Evolutionary conservation across 805 yeast species (phyloP).

Genomic region (Kodamaea restingae): DNA sequence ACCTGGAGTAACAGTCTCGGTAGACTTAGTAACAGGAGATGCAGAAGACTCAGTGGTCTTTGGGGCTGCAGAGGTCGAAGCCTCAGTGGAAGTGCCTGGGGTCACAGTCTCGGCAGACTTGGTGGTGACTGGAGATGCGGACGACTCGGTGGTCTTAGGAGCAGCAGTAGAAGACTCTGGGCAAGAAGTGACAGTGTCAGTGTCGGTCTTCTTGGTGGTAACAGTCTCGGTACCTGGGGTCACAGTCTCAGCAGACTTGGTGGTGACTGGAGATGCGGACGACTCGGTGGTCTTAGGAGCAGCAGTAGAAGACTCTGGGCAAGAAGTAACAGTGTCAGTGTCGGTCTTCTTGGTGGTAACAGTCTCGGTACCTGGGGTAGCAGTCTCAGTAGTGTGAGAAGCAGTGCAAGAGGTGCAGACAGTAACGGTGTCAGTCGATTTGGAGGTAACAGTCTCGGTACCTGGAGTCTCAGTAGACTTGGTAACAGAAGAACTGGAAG

Average conservation of each 20-base stretch:
- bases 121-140: slow-evolving; percentile 29
- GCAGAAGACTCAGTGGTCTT: no score
- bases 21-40: slow-evolving; percentile 8
- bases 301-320: slow-evolving; percentile 19
- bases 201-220: background rate
- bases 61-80: no score
- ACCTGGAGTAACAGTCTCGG: background rate
- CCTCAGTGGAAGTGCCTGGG: no score
- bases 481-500: slow-evolving; percentile 1
- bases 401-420: slow-evolving; percentile 19
- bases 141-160: no score
- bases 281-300: slow-evolving; percentile 20
- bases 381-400: slow-evolving; percentile 25
- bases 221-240: no score
- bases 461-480: background rate
- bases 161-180: no score
- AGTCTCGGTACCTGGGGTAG: background rate
- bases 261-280: slow-evolving; percentile 21
- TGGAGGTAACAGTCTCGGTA: slow-evolving; percentile 13
- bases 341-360: background rate
- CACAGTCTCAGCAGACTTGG: slow-evolving; percentile 21
- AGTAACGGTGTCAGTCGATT: slow-evolving; percentile 23
- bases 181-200: slow-evolving; percentile 30
- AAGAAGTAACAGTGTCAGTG: slow-evolving; percentile 29
- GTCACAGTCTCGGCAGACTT: slow-evolving; percentile 18